Evolutionary conservation across 164 flowering plant species (phyloP).

Genomic region (Platanus orientalis): DNA sequence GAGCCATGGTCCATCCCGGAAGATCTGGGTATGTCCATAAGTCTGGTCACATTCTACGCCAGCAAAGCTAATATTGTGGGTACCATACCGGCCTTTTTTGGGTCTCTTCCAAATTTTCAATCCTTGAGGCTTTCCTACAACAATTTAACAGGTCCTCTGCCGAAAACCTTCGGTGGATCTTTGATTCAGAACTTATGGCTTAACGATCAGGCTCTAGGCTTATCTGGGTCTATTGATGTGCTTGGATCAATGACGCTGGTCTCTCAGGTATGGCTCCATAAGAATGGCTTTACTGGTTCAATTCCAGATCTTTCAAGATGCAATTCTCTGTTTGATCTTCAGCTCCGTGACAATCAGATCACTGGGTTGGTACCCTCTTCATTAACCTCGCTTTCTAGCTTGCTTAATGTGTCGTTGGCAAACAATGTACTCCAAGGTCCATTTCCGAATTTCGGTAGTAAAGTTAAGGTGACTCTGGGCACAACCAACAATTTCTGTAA

Average conservation of each 20-base stretch:
- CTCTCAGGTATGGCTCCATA: constrained; percentile 48
- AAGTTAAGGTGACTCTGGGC: constrained; percentile 15
- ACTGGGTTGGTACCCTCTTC: constrained; percentile 43
- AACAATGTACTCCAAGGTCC: constrained; percentile 64
- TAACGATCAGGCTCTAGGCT: constrained; percentile 33
- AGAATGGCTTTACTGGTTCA: constrained; percentile 39
- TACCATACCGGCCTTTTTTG: constrained; percentile 36
- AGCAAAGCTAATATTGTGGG: constrained; percentile 29
- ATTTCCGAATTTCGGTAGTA: constrained; percentile 25
- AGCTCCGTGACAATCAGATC: constrained; percentile 44
- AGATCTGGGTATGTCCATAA: constrained; percentile 21
- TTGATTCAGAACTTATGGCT: constrained; percentile 32
- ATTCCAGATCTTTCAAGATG: constrained; percentile 47
- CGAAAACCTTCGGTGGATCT: constrained; percentile 28
- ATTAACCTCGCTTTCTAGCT: constrained; percentile 20
- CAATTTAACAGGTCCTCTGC: constrained; percentile 43
- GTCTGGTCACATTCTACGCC: constrained; percentile 24
- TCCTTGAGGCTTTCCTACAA: constrained; percentile 43
- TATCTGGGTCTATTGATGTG: constrained; percentile 37
- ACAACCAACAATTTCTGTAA: constrained; percentile 41
- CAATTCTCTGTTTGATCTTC: constrained; percentile 34
- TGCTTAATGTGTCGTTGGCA: constrained; percentile 40
- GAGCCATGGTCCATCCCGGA: constrained; percentile 35
- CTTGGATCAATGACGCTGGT: constrained; percentile 33
- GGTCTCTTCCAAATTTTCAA: constrained; percentile 22